These are phyloP conservation scores for Cyclostephanos tholiformis DNA, from an alignment of 108 stramenopile genomes.

Conservation along the genomic window DNA sequence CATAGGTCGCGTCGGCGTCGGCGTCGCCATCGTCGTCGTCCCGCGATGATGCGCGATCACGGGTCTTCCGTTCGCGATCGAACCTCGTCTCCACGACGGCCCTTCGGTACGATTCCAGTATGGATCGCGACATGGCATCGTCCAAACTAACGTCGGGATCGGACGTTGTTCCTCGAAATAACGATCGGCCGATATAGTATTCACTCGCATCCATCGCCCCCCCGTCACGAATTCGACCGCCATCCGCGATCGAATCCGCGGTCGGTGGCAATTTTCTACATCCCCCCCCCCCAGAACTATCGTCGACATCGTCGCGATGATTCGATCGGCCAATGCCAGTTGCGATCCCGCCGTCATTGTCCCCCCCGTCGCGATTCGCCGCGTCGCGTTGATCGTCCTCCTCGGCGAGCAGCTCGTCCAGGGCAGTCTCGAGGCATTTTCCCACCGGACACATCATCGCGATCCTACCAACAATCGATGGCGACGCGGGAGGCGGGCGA, in stretches of 20 bases:
- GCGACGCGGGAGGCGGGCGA: constrained; percentile 35
- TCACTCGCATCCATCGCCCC: background rate
- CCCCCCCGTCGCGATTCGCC: background rate
- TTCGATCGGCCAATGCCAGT: background rate
- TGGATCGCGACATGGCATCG: constrained; percentile 25
- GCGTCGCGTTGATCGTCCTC: constrained; percentile 6
- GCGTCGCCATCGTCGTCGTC: background rate
- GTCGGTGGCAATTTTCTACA: background rate
- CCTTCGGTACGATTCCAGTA: constrained; percentile 37
- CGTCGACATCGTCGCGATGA: background rate
- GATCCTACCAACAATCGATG: constrained; percentile 25
- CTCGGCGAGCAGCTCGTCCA: constrained; percentile 33
- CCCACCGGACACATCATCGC: constrained; percentile 40
- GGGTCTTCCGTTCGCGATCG: constrained; percentile 11
- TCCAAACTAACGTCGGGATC: constrained; percentile 9
- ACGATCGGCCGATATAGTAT: constrained; percentile 1
- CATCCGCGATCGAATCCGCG: background rate
- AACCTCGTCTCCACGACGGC: constrained; percentile 31
- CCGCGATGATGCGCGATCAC: no score
- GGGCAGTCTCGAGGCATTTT: constrained; percentile 44
- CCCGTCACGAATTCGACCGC: background rate
- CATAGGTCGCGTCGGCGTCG: background rate
- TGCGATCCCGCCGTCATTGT: background rate
- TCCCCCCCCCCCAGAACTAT: no score
- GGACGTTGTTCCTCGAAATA: background rate